Evolutionary conservation across 306 rosid genomes (phyloP), one percentile per base, ranked within the genome.

Genomic region (Begonia masoniana): DNA sequence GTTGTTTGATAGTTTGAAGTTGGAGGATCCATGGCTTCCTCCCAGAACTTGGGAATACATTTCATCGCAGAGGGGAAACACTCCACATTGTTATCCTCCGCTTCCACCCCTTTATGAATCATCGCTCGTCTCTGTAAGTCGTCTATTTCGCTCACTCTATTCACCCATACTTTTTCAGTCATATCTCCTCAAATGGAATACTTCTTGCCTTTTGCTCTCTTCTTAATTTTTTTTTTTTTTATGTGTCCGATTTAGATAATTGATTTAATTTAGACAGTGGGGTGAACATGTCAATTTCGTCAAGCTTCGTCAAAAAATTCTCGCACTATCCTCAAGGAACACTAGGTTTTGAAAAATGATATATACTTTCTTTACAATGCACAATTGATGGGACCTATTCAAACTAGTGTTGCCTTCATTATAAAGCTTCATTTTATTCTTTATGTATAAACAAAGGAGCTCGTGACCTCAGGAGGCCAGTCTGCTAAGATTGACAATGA

Each of bases 21-120:
- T 85, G 10, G 77, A 89, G 42, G 80, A 69, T 64, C 94, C 94
- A 50, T 75, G 82, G 86, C 67, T 91, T 73, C 84, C 92, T 42
- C 92, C 97, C 9, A 61, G 45, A 51, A 67, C 88, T 5, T 91
- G 94, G 97, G 94, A 83, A 62, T 82, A 94, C 24, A 72, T 76
- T 21, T 68, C 82, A 63, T 78, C 68, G 14, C 85, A 85, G 55
- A 80, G 76, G 43, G 89, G 85, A 7, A 45, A 41, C n/a, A 39
- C 17, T 62, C 75, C 49, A 45, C 26, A 31, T 52, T 78, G 19
- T 69, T 63, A 31, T 58, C 58, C 17, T 41, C 71, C 57, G 51
- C 61, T 71, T 21, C 74, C 55, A 7, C 39, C 39, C 39, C 58
- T 10, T 57, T 24, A 43, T 7, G 39, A 49, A 45, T 49, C 75